phyloP scores from a whole-genome alignment of 2,329 filamentous ascomycete genomes.

The Apiospora koreana region DNA sequence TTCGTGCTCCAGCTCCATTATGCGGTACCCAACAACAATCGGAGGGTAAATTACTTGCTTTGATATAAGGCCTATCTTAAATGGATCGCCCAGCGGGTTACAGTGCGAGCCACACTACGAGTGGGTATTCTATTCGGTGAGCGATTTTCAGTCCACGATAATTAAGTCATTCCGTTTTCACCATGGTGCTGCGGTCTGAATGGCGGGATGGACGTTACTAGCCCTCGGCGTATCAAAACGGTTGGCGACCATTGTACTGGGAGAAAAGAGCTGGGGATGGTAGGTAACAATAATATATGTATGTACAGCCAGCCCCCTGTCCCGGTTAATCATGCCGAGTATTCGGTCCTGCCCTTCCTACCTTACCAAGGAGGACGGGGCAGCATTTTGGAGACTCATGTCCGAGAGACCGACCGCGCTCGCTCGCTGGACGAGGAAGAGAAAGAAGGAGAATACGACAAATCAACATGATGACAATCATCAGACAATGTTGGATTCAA shows the following conservation, averaged over 20 bases:
- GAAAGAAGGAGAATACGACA: neutral
- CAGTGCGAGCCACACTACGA: neutral
- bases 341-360: slow-evolving; percentile 6
- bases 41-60: neutral
- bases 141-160: neutral
- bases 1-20: neutral
- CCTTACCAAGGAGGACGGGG: neutral
- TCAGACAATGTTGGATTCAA: neutral
- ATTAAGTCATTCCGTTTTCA: neutral
- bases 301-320: neutral
- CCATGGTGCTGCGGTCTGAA: neutral
- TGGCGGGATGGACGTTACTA: neutral
- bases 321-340: slow-evolving; percentile 7
- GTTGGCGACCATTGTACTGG: neutral
- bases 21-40: neutral
- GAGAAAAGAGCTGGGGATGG: neutral
- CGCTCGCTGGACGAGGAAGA: neutral
- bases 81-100: neutral
- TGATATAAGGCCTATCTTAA: slow-evolving; percentile 1
- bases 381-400: neutral
- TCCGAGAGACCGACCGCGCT: neutral
- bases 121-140: neutral
- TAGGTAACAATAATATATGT: too few relatives aligned
- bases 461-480: too few relatives aligned
- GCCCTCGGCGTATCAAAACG: neutral